Percentiles rank a stretch among this genome's conserved stretches.
Evolutionary conservation across 768 basidiomycete species (phyloP).

Genomic region (Asterophora parasitica): DNA sequence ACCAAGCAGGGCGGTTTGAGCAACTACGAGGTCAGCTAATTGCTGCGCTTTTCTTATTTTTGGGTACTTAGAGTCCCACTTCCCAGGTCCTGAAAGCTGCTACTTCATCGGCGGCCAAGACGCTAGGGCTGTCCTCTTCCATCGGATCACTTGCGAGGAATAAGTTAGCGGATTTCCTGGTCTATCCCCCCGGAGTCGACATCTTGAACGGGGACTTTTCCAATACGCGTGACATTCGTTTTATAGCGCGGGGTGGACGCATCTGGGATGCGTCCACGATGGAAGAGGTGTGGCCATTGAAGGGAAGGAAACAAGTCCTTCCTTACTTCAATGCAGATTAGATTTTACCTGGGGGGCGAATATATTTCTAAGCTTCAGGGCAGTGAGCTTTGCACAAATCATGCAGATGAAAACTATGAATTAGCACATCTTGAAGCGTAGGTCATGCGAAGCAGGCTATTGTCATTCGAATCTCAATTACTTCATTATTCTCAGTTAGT

Average conservation of each 20-base stretch:
- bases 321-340: slow-evolving; percentile 57
- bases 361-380: too few relatives aligned
- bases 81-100: slow-evolving; percentile 62
- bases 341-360: too few relatives aligned
- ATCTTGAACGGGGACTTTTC: slow-evolving; percentile 49
- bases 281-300: slow-evolving; percentile 69
- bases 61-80: background rate
- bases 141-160: slow-evolving; percentile 59
- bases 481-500: too few relatives aligned
- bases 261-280: slow-evolving; percentile 65
- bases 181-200: slow-evolving; percentile 60
- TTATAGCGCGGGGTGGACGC: slow-evolving; percentile 64
- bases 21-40: slow-evolving; percentile 56
- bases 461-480: too few relatives aligned
- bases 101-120: slow-evolving; percentile 58
- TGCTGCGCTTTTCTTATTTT: background rate
- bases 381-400: too few relatives aligned
- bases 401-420: too few relatives aligned
- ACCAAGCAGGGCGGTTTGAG: slow-evolving; percentile 57
- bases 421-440: too few relatives aligned
- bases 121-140: slow-evolving; percentile 57
- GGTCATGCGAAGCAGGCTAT: too few relatives aligned
- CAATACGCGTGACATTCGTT: slow-evolving; percentile 44
- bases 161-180: slow-evolving; percentile 67
- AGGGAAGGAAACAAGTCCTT: slow-evolving; percentile 47